Conservation (phyloP, 805 yeast species). For the Sugiyamaella qingdaonensis region DNA sequence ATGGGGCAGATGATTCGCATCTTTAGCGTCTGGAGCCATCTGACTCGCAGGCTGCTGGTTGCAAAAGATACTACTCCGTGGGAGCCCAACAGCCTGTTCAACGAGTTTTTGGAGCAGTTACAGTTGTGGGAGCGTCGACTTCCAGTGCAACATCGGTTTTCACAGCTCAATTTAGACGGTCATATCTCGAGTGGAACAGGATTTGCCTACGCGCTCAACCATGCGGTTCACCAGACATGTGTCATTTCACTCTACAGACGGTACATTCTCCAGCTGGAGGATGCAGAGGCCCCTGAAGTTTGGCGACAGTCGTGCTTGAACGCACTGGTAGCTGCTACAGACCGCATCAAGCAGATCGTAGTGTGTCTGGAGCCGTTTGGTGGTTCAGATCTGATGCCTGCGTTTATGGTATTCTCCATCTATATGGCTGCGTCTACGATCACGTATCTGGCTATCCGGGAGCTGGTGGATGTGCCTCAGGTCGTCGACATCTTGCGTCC, state of each 20-base stretch:
- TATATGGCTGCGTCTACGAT: slow-evolving; percentile 1
- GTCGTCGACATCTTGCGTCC: background rate
- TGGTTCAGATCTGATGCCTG: background rate
- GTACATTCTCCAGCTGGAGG: background rate
- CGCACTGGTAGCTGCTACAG: background rate
- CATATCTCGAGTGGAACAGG: background rate
- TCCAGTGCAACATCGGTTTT: background rate
- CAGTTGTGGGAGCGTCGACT: background rate
- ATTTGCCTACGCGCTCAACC: background rate
- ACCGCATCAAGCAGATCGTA: background rate
- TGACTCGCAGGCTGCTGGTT: background rate
- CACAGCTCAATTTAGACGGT: background rate
- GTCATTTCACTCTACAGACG: background rate
- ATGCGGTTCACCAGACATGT: background rate
- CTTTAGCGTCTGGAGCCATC: background rate
- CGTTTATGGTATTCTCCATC: slow-evolving; percentile 1
- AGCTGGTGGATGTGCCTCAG: slow-evolving; percentile 1
- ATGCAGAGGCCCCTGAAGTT: background rate
- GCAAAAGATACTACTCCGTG: background rate
- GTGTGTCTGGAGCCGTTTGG: background rate
- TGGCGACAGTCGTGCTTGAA: background rate
- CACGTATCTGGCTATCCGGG: background rate
- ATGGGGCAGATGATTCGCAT: slow-evolving; percentile 3
- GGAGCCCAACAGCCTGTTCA: background rate
- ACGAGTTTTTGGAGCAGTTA: background rate